Conservation (phyloP, 257 asterid genomes). For the Schizonepeta tenuifolia region DNA sequence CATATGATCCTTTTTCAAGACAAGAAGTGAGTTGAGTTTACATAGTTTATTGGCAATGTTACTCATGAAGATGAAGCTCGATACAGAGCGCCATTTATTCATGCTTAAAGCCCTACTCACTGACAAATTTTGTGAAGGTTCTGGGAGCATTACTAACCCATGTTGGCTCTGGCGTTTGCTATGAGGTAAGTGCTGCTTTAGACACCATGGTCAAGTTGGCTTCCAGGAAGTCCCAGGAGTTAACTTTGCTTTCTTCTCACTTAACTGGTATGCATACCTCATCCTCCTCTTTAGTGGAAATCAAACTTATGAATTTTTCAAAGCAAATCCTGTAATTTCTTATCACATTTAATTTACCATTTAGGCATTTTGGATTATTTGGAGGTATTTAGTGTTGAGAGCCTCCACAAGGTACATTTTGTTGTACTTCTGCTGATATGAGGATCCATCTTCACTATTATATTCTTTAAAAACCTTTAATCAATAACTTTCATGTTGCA, state of each 20-base stretch:
- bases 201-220: slow-evolving; percentile 74
- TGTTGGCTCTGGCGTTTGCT: slow-evolving; percentile 77
- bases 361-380: slow-evolving; percentile 89
- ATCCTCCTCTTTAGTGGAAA: slow-evolving; percentile 12
- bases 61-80: slow-evolving; percentile 14
- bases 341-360: slow-evolving; percentile 26
- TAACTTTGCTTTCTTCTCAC: slow-evolving; percentile 71
- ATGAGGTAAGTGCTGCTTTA: slow-evolving; percentile 78
- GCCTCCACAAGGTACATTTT: slow-evolving; percentile 69
- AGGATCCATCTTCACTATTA: slow-evolving; percentile 17
- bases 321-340: slow-evolving; percentile 25
- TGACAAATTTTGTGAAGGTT: slow-evolving; percentile 50
- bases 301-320: slow-evolving; percentile 11
- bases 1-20: slow-evolving; percentile 65
- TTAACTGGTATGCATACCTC: slow-evolving; percentile 57
- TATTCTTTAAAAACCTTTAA: slow-evolving; percentile 24
- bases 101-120: slow-evolving; percentile 39
- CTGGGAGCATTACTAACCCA: slow-evolving; percentile 83
- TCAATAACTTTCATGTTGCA: slow-evolving; percentile 42
- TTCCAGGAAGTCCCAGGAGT: slow-evolving; percentile 63
- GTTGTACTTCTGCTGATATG: slow-evolving; percentile 22
- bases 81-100: slow-evolving; percentile 20
- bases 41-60: slow-evolving; percentile 7
- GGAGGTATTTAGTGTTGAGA: slow-evolving; percentile 72
- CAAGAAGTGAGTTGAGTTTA: slow-evolving; percentile 72